Conservation (phyloP, 208 protist genomes). For the Leishmania turanica region DNA sequence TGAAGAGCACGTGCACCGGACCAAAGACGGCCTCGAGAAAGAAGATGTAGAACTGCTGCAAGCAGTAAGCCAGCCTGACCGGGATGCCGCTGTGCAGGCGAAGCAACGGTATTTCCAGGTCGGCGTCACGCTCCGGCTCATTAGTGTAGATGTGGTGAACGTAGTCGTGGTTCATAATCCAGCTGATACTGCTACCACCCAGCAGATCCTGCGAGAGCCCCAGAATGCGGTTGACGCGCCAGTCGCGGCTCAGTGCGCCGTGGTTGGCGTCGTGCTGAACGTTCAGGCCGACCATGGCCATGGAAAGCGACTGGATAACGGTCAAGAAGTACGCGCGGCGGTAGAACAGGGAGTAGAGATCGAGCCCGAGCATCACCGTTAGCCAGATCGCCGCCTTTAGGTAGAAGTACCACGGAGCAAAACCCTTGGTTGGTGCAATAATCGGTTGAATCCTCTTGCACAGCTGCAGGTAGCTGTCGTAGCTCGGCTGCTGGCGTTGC, state of each 20-base stretch:
- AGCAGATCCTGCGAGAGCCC: constrained; percentile 72
- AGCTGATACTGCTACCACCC: constrained; percentile 78
- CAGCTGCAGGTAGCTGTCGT: constrained; percentile 71
- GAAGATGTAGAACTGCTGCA: constrained; percentile 82
- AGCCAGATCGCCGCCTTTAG: constrained; percentile 65
- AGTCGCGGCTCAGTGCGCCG: constrained; percentile 60
- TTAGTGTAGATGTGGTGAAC: constrained; percentile 85
- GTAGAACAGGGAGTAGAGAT: constrained; percentile 67
- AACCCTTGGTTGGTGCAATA: constrained; percentile 61
- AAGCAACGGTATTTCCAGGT: constrained; percentile 77
- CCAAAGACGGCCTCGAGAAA: constrained; percentile 75
- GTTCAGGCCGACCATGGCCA: constrained; percentile 85
- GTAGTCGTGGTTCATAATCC: constrained; percentile 79
- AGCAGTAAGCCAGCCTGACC: constrained; percentile 55
- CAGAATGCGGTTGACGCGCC: constrained; percentile 63
- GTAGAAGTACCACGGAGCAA: constrained; percentile 82
- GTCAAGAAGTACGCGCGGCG: constrained; percentile 56
- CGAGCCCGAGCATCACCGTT: constrained; percentile 55
- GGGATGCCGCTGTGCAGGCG: constrained; percentile 68
- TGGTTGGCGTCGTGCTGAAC: constrained; percentile 89
- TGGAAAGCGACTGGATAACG: constrained; percentile 69
- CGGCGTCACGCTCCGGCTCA: constrained; percentile 61
- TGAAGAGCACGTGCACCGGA: constrained; percentile 67
- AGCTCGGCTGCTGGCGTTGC: constrained; percentile 50
- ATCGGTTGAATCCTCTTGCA: constrained; percentile 54